phyloP scores from a whole-genome alignment of 306 rosid genomes.

The Casuarina cunninghamiana region DNA sequence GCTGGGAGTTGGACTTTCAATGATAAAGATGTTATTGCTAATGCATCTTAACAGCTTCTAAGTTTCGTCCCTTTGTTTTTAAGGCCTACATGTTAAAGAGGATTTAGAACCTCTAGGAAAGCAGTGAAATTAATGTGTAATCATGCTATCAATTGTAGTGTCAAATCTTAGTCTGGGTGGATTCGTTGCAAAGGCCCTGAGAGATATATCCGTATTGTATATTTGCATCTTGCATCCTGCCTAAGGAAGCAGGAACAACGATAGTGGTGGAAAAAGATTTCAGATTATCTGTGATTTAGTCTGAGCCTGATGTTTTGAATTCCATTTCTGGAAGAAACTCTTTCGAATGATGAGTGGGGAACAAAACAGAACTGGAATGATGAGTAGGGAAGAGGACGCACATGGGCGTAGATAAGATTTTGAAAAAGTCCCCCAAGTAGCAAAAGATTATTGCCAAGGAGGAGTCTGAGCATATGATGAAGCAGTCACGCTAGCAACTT shows the following conservation, averaged over 20 bases:
- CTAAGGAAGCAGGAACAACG: background rate
- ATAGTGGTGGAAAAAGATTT: background rate
- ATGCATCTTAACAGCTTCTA: background rate
- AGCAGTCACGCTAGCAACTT: constrained; percentile 28
- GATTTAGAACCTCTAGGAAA: background rate
- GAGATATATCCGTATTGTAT: no score
- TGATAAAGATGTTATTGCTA: background rate
- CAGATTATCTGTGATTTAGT: background rate
- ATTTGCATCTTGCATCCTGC: background rate
- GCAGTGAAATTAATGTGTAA: background rate
- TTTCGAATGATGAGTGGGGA: constrained; percentile 27
- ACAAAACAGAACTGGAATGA: constrained; percentile 16
- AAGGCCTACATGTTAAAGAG: no score
- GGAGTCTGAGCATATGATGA: constrained; percentile 31
- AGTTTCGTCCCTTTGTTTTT: no score
- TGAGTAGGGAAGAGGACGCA: constrained; percentile 42
- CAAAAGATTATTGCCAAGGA: constrained; percentile 18
- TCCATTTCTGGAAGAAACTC: background rate
- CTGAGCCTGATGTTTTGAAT: background rate
- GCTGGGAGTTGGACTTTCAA: background rate
- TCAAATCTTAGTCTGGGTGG: no score
- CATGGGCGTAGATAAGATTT: constrained; percentile 37
- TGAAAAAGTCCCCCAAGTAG: background rate
- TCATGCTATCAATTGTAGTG: no score
- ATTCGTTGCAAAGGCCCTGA: no score